Evolutionary conservation across 2,329 filamentous ascomycete genomes (phyloP), one percentile per base, ranked within the genome.

Genomic region (Phyllosticta citrichinensis): DNA sequence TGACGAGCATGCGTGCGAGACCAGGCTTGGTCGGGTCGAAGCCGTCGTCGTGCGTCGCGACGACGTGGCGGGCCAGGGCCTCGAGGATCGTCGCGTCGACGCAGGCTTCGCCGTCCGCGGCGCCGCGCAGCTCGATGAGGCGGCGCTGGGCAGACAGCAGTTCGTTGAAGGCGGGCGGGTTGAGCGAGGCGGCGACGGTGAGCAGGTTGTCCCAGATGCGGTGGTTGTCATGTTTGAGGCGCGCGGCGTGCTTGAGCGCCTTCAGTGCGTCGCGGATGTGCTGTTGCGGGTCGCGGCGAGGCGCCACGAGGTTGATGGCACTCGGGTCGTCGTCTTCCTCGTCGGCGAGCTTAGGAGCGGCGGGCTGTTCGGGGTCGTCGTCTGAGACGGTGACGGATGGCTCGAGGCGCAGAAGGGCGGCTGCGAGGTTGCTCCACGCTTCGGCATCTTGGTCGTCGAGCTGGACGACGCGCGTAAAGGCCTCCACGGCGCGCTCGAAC

Each of bases 191-290:
- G 0, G 89, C 88, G 22, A 97, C 86, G 0, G 91, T 94, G 62
- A 99, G 83, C 17, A 97, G 87, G 68, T 99, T 99, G 71, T 96
- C 90, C 93, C 93, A 97, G 72, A 99, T 97, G 66, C 90, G 86
- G 82, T 88, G 89, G 75, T 93, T 93, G 67, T 91, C 87, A 73
- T 90, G 83, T 57, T 95, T 91, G 24, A 96, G 83, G 4, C 83
- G 82, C 0, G 92, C 91, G 10, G 92, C 94, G 64, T 89, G 87
- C 71, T 96, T 94, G 74, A 96, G 90, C 0, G 94, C 93, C 5
- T 83, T 79, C 0, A 99, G 82, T 0, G 94, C 86, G 70, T 96
- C 90, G 0, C 81, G 77, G 1, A 91, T 81, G 58, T 89, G 79
- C 55, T 80, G 80, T 40, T 84, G 79, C 0, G 85, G 83, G 64